A percentile compares a stretch with the other conserved stretches of the same genome.
phyloP scores from a whole-genome alignment of 257 asterid genomes.

The Solanum neorickii region DNA sequence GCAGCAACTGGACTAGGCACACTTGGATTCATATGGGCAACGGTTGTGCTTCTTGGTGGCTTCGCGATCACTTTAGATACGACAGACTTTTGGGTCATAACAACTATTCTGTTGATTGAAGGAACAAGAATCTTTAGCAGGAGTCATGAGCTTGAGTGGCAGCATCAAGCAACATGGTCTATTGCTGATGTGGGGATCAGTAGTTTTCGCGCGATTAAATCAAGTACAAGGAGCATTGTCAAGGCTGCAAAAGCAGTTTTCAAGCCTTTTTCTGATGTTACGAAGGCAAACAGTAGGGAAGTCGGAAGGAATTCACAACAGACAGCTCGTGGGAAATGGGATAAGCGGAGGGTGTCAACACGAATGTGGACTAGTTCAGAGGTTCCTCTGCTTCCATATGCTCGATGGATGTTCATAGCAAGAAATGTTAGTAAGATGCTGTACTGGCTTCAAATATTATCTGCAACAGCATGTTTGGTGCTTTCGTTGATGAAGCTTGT shows the following conservation, averaged over 20 bases:
- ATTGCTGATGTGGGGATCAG: slow-evolving; percentile 54
- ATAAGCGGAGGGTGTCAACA: slow-evolving; percentile 20
- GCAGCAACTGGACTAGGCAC: slow-evolving; percentile 85
- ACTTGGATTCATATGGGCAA: slow-evolving; percentile 91
- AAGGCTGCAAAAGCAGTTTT: slow-evolving; percentile 9
- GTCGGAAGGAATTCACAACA: not conserved
- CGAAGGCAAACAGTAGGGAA: slow-evolving; percentile 22
- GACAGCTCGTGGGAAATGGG: slow-evolving; percentile 16
- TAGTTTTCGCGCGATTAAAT: slow-evolving; percentile 54
- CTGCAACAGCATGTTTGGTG: slow-evolving; percentile 72
- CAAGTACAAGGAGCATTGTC: slow-evolving; percentile 30
- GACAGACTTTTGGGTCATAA: slow-evolving; percentile 93
- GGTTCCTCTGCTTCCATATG: slow-evolving; percentile 72
- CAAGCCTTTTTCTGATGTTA: slow-evolving; percentile 8
- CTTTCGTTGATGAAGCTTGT: slow-evolving; percentile 62
- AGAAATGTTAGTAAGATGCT: slow-evolving; percentile 57
- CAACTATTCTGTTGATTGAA: slow-evolving; percentile 59
- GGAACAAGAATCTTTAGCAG: slow-evolving; percentile 77
- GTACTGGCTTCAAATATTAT: slow-evolving; percentile 69
- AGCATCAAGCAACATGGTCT: slow-evolving; percentile 87
- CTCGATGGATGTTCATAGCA: slow-evolving; percentile 62
- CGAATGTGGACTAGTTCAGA: slow-evolving; percentile 68
- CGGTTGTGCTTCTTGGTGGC: slow-evolving; percentile 92
- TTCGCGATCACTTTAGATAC: slow-evolving; percentile 66
- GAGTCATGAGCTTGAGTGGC: slow-evolving; percentile 94